phyloP scores from a whole-genome alignment of 495 filamentous ascomycete genomes.

The Annulohypoxylon maeteangense region DNA sequence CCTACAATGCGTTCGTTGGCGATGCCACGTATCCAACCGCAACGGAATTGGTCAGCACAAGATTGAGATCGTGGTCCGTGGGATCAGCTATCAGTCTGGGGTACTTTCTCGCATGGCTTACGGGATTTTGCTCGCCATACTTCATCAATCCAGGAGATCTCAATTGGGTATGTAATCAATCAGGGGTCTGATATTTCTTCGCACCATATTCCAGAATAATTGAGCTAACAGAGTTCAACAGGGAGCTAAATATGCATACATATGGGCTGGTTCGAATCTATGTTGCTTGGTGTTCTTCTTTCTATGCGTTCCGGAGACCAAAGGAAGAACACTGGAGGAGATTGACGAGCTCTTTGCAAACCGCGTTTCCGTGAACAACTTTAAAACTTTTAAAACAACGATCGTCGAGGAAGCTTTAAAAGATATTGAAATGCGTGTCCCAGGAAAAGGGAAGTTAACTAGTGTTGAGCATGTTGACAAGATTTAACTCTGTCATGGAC shows the following conservation, averaged over 20 bases:
- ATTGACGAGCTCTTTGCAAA: constrained; percentile 63
- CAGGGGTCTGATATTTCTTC: no score
- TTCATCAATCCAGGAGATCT: constrained; percentile 62
- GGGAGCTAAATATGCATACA: constrained; percentile 62
- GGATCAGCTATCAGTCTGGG: constrained; percentile 60
- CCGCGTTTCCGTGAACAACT: constrained; percentile 52
- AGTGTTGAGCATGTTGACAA: constrained; percentile 30
- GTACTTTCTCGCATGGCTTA: constrained; percentile 58
- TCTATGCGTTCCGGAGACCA: constrained; percentile 60
- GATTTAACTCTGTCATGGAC: not conserved
- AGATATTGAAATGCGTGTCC: constrained; percentile 40
- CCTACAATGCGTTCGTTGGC: constrained; percentile 54
- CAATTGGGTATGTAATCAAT: constrained; percentile 52
- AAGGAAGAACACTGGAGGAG: constrained; percentile 67
- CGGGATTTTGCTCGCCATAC: constrained; percentile 58
- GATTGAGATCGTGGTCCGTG: constrained; percentile 62
- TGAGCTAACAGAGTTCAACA: constrained; percentile 18
- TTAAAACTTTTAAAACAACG: constrained; percentile 50
- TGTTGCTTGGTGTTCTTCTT: constrained; percentile 61
- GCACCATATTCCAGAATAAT: not conserved
- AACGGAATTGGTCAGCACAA: constrained; percentile 58
- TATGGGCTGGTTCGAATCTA: constrained; percentile 60
- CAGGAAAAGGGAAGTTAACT: constrained; percentile 10
- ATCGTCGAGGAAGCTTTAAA: constrained; percentile 50
- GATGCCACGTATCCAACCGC: constrained; percentile 56